phyloP scores from a whole-genome alignment of 2,329 filamentous ascomycete species.

The Pseudogymnoascus sp. region DNA sequence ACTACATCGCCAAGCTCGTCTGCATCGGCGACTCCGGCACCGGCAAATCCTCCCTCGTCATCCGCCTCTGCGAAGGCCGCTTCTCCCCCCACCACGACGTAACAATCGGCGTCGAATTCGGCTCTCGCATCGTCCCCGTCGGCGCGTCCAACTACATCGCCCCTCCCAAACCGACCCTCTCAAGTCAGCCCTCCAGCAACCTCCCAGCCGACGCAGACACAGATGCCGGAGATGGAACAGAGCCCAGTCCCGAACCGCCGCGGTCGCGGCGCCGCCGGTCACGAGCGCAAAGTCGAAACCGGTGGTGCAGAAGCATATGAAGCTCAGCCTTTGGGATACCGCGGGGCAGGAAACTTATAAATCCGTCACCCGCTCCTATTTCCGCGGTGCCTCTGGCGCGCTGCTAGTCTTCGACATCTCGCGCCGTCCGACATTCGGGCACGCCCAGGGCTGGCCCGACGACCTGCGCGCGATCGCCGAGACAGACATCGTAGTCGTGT shows the following conservation, averaged over 20 bases:
- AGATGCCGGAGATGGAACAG: neutral
- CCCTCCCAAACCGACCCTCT: conserved; percentile 40
- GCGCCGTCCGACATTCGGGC: conserved; percentile 74
- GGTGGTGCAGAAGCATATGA: conserved; percentile 70
- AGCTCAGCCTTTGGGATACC: conserved; percentile 90
- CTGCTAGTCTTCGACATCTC: conserved; percentile 95
- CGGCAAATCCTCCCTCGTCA: conserved; percentile 89
- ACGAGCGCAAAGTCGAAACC: conserved; percentile 17
- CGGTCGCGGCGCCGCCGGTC: conserved; percentile 49
- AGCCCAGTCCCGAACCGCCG: conserved; percentile 22
- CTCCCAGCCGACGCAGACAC: conserved; percentile 19
- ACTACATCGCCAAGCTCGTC: conserved; percentile 98
- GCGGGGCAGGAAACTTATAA: conserved; percentile 98
- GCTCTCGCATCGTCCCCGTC: conserved; percentile 85
- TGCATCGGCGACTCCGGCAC: conserved; percentile 95
- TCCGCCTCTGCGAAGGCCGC: conserved; percentile 92
- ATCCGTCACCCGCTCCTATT: conserved; percentile 81
- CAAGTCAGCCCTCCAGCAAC: conserved; percentile 22
- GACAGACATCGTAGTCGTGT: conserved; percentile 85
- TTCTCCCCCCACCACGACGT: conserved; percentile 94
- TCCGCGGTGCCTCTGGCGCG: conserved; percentile 62
- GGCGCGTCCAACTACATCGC: conserved; percentile 61
- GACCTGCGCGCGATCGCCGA: conserved; percentile 93
- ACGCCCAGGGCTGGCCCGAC: conserved; percentile 87
- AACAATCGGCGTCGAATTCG: conserved; percentile 95